phyloP scores from a whole-genome alignment of 2,329 filamentous ascomycete species.

The Pyricularia grisea region DNA sequence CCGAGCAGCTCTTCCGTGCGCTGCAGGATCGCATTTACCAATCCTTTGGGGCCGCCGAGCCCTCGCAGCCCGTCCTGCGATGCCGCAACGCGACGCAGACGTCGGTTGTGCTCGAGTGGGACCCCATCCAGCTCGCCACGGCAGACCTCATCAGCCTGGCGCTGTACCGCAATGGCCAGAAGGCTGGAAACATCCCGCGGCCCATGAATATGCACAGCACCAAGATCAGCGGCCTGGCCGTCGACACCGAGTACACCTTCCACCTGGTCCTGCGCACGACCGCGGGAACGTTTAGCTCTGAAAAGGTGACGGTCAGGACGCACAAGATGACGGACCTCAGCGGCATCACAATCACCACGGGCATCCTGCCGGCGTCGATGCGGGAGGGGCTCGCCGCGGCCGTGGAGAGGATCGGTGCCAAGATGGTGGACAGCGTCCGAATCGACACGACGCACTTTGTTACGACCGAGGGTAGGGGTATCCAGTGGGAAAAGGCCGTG shows the following conservation, averaged over 20 bases:
- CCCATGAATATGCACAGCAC: constrained; percentile 84
- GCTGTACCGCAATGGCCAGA: constrained; percentile 91
- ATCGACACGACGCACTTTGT: constrained; percentile 99
- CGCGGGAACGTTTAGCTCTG: constrained; percentile 77
- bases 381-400: constrained; percentile 66
- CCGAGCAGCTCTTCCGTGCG: constrained; percentile 65
- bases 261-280: constrained; percentile 85
- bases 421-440: constrained; percentile 78
- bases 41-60: constrained; percentile 75
- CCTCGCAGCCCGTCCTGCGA: constrained; percentile 67
- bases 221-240: constrained; percentile 92
- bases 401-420: constrained; percentile 83
- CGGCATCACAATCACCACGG: constrained; percentile 89
- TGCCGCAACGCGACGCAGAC: constrained; percentile 98
- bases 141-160: constrained; percentile 83
- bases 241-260: constrained; percentile 94
- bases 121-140: constrained; percentile 85
- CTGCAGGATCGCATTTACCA: constrained; percentile 86
- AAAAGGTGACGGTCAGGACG: constrained; percentile 77
- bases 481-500: constrained; percentile 90
- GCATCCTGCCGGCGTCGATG: constrained; percentile 65
- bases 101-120: constrained; percentile 97
- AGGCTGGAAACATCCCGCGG: constrained; percentile 88
- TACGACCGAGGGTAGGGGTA: constrained; percentile 83
- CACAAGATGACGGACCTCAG: constrained; percentile 98